phyloP scores from a whole-genome alignment of 345 rosid species.

The Cochlearia excelsa region DNA sequence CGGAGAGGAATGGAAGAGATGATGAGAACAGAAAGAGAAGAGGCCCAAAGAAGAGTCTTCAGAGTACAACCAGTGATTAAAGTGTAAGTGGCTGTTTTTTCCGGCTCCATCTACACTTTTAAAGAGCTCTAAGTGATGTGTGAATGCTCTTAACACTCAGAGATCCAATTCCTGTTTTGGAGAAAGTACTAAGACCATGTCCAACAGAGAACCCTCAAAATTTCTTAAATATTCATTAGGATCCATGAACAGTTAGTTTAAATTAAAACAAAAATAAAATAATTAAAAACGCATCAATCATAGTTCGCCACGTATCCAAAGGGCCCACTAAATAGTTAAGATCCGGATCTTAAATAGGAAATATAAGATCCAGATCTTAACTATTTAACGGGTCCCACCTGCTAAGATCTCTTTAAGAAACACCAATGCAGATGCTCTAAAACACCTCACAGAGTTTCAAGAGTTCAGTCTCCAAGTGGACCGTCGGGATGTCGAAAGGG shows the following conservation, averaged over 20 bases:
- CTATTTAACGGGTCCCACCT: too few species aligned
- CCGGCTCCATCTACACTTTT: not conserved
- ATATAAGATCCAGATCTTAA: too few species aligned
- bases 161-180: conserved; percentile 86
- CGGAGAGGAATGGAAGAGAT: conserved; percentile 82
- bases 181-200: conserved; percentile 83
- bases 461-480: conserved; percentile 65
- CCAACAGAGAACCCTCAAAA: too few species aligned
- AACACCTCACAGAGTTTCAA: conserved; percentile 79
- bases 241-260: too few species aligned
- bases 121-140: not conserved
- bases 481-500: conserved; percentile 70
- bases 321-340: too few species aligned
- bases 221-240: too few species aligned
- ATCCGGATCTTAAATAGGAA: too few species aligned
- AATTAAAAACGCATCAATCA: too few species aligned
- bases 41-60: conserved; percentile 64
- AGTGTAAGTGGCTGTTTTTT: conserved; percentile 79
- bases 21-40: conserved; percentile 62
- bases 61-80: conserved; percentile 70
- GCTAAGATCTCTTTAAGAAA: too few species aligned
- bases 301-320: too few species aligned
- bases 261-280: too few species aligned
- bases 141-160: conserved; percentile 40
- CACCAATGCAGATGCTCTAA: too few species aligned